Evolutionary conservation across 2,329 filamentous ascomycete genomes (phyloP).

Genomic region (Ceratocystis cubensis): DNA sequence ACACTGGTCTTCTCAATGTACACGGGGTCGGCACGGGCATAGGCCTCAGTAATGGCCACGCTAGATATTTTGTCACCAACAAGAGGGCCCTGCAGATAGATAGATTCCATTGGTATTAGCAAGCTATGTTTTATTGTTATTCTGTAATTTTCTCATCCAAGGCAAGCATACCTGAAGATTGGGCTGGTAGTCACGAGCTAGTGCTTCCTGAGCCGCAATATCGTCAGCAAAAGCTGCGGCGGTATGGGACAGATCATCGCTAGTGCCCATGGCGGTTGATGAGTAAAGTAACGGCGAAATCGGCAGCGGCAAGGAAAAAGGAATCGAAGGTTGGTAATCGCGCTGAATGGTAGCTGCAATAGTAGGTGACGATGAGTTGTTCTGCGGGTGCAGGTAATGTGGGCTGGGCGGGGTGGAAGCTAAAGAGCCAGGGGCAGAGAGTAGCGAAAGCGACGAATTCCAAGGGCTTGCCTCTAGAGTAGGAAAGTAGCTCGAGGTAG

Average conservation of each 20-base stretch:
- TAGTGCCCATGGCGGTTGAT: conserved; percentile 29
- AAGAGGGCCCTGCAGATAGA: conserved; percentile 54
- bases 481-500: conserved; percentile 10
- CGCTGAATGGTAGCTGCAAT: background rate
- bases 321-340: conserved; percentile 1
- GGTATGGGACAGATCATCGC: conserved; percentile 24
- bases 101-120: conserved; percentile 25
- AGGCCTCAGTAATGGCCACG: conserved; percentile 67
- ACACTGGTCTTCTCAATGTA: conserved; percentile 83
- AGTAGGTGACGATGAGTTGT: conserved; percentile 11
- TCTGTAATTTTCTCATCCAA: background rate
- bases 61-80: conserved; percentile 69
- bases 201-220: conserved; percentile 46
- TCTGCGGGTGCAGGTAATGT: conserved; percentile 7
- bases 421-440: conserved; percentile 7
- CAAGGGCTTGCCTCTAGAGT: conserved; percentile 11
- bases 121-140: background rate
- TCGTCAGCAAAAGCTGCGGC: conserved; percentile 29
- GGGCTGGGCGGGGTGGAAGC: conserved; percentile 7
- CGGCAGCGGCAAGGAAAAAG: conserved; percentile 14
- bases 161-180: conserved; percentile 39
- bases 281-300: conserved; percentile 15
- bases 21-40: conserved; percentile 73
- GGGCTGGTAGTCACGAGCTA: conserved; percentile 47
- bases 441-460: conserved; percentile 7